Evolutionary conservation across 2,329 filamentous ascomycete genomes (phyloP).

Genomic region (Esteya vermicola): DNA sequence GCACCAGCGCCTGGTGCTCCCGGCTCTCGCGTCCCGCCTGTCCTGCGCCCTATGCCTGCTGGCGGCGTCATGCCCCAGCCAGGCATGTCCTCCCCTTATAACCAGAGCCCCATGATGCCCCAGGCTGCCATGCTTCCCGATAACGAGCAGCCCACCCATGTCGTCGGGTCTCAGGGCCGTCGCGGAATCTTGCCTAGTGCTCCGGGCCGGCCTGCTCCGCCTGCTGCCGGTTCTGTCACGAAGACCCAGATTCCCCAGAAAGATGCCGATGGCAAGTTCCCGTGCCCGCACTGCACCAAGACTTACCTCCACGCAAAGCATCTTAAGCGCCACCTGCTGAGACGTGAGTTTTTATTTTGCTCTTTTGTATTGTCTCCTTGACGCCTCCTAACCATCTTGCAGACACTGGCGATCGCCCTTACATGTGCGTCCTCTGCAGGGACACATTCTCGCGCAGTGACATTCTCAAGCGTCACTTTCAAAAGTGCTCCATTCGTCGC

Average conservation of each 20-base stretch:
- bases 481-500: constrained; percentile 93
- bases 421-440: constrained; percentile 95
- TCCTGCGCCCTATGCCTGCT: constrained; percentile 57
- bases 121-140: constrained; percentile 41
- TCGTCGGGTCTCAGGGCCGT: constrained; percentile 87
- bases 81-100: constrained; percentile 45
- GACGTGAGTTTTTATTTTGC: constrained; percentile 56
- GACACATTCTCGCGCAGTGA: constrained; percentile 97
- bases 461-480: constrained; percentile 96
- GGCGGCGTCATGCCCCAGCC: constrained; percentile 47
- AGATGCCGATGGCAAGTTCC: constrained; percentile 95
- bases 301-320: constrained; percentile 97
- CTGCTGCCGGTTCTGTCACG: constrained; percentile 50
- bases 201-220: constrained; percentile 68
- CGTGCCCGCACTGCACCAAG: constrained; percentile 95
- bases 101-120: constrained; percentile 39
- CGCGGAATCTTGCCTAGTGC: constrained; percentile 85
- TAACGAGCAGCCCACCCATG: constrained; percentile 63
- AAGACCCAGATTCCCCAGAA: constrained; percentile 86
- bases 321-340: constrained; percentile 84
- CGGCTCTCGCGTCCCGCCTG: constrained; percentile 39
- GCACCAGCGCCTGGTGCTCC: constrained; percentile 49
- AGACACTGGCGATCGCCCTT: constrained; percentile 97
- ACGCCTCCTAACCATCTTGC: constrained; percentile 6
- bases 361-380: constrained; percentile 8